phyloP scores from a whole-genome alignment of 192 early-diverging fungal species.

The Backusella tarrabulga region DNA sequence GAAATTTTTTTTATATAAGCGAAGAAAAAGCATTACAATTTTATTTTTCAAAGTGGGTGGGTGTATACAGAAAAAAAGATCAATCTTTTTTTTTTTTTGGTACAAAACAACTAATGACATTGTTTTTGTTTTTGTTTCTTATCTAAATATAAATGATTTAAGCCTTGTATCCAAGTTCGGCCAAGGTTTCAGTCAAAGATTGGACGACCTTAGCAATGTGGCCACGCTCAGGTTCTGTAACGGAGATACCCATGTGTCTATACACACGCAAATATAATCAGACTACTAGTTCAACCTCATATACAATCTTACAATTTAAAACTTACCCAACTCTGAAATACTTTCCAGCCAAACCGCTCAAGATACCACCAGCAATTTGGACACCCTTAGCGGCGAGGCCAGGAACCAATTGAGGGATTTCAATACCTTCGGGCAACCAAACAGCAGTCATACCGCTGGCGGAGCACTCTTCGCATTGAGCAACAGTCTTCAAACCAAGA shows the following conservation, averaged over 20 bases:
- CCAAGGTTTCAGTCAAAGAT: conserved; percentile 57
- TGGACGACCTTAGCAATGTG: conserved; percentile 66
- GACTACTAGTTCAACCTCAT: not conserved
- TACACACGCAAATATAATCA: not conserved
- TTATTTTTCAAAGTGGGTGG: not conserved
- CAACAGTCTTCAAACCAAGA: conserved; percentile 77
- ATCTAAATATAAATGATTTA: not conserved
- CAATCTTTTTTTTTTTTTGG: not conserved
- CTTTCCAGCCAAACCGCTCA: conserved; percentile 73
- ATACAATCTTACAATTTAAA: not conserved
- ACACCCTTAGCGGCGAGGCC: conserved; percentile 77
- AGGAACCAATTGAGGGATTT: conserved; percentile 75
- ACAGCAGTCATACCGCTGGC: conserved; percentile 81
- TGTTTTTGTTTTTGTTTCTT: not conserved
- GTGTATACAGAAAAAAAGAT: not conserved
- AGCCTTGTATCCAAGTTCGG: conserved; percentile 39
- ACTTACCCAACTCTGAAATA: conserved; percentile 90
- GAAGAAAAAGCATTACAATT: not conserved
- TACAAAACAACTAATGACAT: not conserved
- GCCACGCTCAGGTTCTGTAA: conserved; percentile 51
- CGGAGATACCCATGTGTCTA: conserved; percentile 82
- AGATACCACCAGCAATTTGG: conserved; percentile 91
- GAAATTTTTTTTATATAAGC: not conserved
- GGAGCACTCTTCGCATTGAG: conserved; percentile 49
- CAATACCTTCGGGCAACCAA: conserved; percentile 85